A percentile compares a stretch with the other conserved stretches of the same genome.
phyloP scores from a whole-genome alignment of 495 filamentous ascomycete species.

The Lasiosphaeria hispida region DNA sequence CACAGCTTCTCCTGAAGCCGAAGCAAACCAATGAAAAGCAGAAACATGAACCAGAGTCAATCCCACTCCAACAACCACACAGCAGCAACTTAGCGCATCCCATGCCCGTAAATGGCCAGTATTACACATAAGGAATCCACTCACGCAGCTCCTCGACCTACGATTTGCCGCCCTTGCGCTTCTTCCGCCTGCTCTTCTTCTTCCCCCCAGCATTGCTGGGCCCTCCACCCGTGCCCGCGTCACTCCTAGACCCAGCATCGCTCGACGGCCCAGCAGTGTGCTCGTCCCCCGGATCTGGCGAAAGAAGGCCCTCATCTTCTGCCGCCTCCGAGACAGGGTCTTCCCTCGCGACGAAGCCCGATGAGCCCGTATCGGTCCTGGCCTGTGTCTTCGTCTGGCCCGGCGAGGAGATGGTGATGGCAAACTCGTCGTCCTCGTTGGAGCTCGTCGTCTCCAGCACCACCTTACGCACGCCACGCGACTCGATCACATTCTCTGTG shows the following conservation, averaged over 20 bases:
- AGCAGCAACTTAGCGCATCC: neutral
- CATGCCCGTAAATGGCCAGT: neutral
- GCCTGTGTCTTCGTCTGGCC: slow-evolving; percentile 16
- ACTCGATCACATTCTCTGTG: slow-evolving; percentile 80
- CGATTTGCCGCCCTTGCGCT: slow-evolving; percentile 41
- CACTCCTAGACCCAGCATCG: slow-evolving; percentile 6
- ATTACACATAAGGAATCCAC: slow-evolving; percentile 18
- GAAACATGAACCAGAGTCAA: too few relatives aligned
- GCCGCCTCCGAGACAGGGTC: slow-evolving; percentile 13
- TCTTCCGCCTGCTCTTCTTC: slow-evolving; percentile 42
- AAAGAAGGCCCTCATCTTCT: slow-evolving; percentile 18
- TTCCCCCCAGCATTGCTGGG: slow-evolving; percentile 22
- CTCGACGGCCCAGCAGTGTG: slow-evolving; percentile 16
- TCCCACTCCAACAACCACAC: neutral
- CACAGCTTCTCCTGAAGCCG: too few relatives aligned
- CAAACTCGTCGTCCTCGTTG: slow-evolving; percentile 33
- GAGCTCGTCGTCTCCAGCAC: slow-evolving; percentile 70
- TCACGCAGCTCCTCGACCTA: slow-evolving; percentile 30
- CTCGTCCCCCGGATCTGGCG: slow-evolving; percentile 16
- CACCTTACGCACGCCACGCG: slow-evolving; percentile 79
- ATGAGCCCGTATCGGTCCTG: neutral
- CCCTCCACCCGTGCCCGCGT: slow-evolving; percentile 9
- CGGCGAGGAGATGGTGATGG: slow-evolving; percentile 7
- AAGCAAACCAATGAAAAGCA: too few relatives aligned
- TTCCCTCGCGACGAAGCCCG: slow-evolving; percentile 15